Evolutionary conservation across 768 basidiomycete genomes (phyloP), one percentile per base, ranked within the genome.

Genomic region (Leccinum aurantiacum): DNA sequence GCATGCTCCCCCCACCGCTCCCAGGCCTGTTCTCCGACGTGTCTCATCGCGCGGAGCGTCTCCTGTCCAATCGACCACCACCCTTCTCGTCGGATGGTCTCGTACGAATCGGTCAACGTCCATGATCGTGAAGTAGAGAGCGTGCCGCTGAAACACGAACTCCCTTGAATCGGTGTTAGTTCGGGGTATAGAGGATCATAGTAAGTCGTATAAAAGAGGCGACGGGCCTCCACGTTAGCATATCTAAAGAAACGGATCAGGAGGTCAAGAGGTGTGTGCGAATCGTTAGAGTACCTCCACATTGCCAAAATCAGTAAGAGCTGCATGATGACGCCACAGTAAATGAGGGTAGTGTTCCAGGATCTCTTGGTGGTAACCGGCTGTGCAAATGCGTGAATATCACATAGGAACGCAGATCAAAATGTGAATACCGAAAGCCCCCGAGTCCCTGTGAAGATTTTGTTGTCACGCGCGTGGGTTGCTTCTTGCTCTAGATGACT

Each of bases 131-230:
- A 68, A 68, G 71, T 63, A 67, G 69, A 67, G 74, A 71, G 66
- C 68, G 74, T 60, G 69, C 76, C 65, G 6, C 62, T 57, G 50
- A 69, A 68, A 58, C 57, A 65, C 56, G 72, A 63, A 53, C 44
- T 60, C 27, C 59, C 65, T 71, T 69, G 74, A 78, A 82, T 53
- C 48, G 86, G 73, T 69, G 89, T 82, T 56, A 90, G 79, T 67
- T 90, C 86, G 15, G 88, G 86, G 69, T 89, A 83, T 74, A 89
- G 84, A 58, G 90, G 87, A 69, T 93, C 89, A 66, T 88, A 90
- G 65, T 90, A 91, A 60, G 82, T 86, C 61, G 85, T 88, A 65
- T 90, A 77, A 73, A 89, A 91, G 31, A 84, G 75, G 24, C 82
- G 77, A 67, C 71, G 78, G 49, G 87, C 83, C 70, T 51, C 74